Conservation (phyloP, 202 grass and related monocot genomes). For the Carex arenaria region DNA sequence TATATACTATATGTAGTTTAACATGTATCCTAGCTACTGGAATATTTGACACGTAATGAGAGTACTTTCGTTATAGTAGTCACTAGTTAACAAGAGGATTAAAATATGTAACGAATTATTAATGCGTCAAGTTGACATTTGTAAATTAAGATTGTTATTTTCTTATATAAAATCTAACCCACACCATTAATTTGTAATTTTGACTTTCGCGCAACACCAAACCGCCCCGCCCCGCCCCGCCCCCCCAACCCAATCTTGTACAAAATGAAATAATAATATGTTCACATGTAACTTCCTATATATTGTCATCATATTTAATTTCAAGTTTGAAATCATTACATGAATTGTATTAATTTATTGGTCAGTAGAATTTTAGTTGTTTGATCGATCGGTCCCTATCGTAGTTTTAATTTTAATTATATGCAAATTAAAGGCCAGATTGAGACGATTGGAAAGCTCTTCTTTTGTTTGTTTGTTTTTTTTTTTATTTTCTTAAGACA, state of each 20-base stretch:
- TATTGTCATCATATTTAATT: no score
- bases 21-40: neutral
- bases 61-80: neutral
- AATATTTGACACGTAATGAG: neutral
- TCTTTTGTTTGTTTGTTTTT: neutral
- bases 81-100: neutral
- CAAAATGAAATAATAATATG: no score
- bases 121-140: neutral
- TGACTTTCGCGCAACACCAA: neutral
- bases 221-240: neutral
- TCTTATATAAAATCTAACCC: neutral
- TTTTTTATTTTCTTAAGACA: neutral
- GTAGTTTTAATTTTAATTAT: neutral
- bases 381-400: neutral
- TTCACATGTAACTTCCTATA: no score
- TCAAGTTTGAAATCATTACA: neutral
- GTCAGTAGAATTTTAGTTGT: neutral
- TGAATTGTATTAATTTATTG: slow-evolving; percentile 3
- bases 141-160: neutral
- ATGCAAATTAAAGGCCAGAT: neutral
- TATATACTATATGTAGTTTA: neutral
- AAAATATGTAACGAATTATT: neutral
- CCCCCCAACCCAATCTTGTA: no score
- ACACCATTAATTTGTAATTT: no score
- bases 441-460: neutral